A percentile compares a stretch with the other conserved stretches of the same genome.
These are phyloP conservation scores for Aspergillus fructus DNA, from an alignment of 2,329 filamentous ascomycete genomes.

Conservation along the genomic window DNA sequence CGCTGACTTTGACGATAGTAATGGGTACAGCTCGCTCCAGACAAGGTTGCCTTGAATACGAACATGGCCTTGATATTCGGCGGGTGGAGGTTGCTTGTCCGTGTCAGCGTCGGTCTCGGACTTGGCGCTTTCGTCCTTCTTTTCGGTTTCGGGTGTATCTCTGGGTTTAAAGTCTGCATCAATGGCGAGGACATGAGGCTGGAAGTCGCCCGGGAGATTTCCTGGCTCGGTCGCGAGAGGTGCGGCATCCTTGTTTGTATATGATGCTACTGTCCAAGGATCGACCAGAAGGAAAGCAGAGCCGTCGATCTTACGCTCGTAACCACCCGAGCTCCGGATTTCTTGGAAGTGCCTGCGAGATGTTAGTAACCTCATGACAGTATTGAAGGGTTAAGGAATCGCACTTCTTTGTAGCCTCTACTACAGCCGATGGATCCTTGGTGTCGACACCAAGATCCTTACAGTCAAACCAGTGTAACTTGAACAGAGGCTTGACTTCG, in stretches of 20 bases:
- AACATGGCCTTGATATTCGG: slow-evolving; percentile 25
- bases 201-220: slow-evolving; percentile 16
- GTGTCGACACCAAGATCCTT: not conserved
- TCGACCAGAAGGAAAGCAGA: slow-evolving; percentile 21
- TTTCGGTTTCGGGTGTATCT: not conserved
- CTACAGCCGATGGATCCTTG: not conserved
- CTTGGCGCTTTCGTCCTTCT: not conserved
- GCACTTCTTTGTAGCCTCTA: not conserved
- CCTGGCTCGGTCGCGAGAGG: not conserved
- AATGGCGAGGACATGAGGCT: slow-evolving; percentile 24
- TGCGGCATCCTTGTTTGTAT: slow-evolving; percentile 5
- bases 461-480: slow-evolving; percentile 29
- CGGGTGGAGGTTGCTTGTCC: not conserved
- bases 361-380: not conserved
- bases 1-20: slow-evolving; percentile 15
- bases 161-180: slow-evolving; percentile 22
- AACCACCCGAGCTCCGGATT: not conserved
- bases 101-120: slow-evolving; percentile 13
- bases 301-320: not conserved
- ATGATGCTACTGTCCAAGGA: slow-evolving; percentile 16
- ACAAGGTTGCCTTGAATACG: slow-evolving; percentile 30
- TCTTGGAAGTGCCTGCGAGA: slow-evolving; percentile 17
- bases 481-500: slow-evolving; percentile 20
- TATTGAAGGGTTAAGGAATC: not conserved
- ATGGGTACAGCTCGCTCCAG: slow-evolving; percentile 30